Evolutionary conservation across 495 filamentous ascomycete genomes (phyloP).

Genomic region (Neurospora sp.): DNA sequence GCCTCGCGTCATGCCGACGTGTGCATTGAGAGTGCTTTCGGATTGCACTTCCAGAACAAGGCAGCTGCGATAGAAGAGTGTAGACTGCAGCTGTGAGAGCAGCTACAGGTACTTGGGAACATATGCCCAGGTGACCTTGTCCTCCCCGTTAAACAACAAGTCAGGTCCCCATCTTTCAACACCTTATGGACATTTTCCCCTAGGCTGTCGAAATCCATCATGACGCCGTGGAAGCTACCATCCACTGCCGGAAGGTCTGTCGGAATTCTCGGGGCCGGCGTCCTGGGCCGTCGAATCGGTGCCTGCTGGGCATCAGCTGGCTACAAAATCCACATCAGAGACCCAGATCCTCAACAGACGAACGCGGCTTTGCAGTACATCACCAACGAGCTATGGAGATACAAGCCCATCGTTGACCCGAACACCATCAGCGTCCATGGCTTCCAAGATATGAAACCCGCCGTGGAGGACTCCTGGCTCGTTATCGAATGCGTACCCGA

Average conservation of each 20-base stretch:
- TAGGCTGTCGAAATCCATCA: neutral
- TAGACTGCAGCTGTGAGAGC: neutral
- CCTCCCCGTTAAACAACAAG: neutral
- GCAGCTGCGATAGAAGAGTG: neutral
- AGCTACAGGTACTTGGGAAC: neutral
- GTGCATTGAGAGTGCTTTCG: neutral
- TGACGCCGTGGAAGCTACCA: slow-evolving; percentile 9
- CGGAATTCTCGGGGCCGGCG: slow-evolving; percentile 15
- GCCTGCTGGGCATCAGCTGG: slow-evolving; percentile 21
- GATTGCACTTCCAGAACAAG: neutral
- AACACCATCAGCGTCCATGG: slow-evolving; percentile 5
- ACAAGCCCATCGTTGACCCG: neutral
- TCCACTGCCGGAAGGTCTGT: slow-evolving; percentile 7
- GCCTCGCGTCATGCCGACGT: neutral
- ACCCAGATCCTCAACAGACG: slow-evolving; percentile 10
- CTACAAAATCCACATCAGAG: slow-evolving; percentile 26
- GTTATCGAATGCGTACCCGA: slow-evolving; percentile 45
- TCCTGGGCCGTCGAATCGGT: slow-evolving; percentile 19
- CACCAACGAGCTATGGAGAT: neutral
- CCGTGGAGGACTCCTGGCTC: slow-evolving; percentile 30
- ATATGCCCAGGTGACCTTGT: neutral
- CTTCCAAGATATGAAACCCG: slow-evolving; percentile 23
- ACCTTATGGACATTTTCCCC: neutral
- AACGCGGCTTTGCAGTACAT: slow-evolving; percentile 10
- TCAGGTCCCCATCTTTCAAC: neutral